Evolutionary conservation across 305 asterid species (phyloP).

Genomic region (Ajuga reptans): DNA sequence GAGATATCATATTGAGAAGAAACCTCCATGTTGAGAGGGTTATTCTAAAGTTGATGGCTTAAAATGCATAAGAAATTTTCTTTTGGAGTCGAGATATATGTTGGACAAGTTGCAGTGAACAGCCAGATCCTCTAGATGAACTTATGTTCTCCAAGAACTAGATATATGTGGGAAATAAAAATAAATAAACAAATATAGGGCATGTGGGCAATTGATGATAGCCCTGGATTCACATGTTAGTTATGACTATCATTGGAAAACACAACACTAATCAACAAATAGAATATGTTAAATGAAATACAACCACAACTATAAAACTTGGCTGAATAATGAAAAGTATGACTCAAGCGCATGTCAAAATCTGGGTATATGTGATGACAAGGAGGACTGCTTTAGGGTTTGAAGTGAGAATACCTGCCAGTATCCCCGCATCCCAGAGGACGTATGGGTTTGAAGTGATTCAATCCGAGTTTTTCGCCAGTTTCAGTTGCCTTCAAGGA

Average conservation of each 20-base stretch:
- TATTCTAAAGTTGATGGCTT: neutral
- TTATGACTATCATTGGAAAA: neutral
- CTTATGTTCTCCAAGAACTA: neutral
- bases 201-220: neutral
- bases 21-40: neutral
- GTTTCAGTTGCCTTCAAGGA: slow-evolving; percentile 50
- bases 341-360: neutral
- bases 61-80: neutral
- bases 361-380: neutral
- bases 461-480: slow-evolving; percentile 74
- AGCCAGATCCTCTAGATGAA: neutral
- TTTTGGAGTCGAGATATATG: neutral
- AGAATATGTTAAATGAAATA: neutral
- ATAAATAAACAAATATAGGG: neutral
- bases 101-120: neutral
- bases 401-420: slow-evolving; percentile 59
- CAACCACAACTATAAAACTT: neutral
- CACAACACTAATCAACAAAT: neutral
- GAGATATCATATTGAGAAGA: slow-evolving; percentile 2
- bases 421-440: slow-evolving; percentile 99
- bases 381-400: neutral
- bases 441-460: slow-evolving; percentile 81
- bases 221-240: neutral
- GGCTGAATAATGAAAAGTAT: neutral
- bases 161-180: neutral